Evolutionary conservation across 495 filamentous ascomycete genomes (phyloP).

Genomic region (Xylaria telfairii): DNA sequence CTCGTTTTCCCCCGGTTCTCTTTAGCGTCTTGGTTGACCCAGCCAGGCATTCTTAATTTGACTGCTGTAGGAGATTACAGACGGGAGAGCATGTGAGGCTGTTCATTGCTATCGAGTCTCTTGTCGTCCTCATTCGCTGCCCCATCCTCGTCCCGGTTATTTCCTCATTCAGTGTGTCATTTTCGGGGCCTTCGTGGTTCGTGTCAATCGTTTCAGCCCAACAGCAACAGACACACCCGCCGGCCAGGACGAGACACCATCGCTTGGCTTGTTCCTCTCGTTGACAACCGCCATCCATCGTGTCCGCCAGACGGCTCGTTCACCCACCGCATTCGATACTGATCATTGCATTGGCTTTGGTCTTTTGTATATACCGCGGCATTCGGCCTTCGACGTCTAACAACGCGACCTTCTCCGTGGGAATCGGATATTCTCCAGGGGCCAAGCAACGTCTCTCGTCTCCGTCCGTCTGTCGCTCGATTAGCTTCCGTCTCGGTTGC

Average conservation of each 20-base stretch:
- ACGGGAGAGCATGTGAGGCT: not conserved
- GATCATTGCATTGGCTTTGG: not conserved
- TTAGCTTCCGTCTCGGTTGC: not conserved
- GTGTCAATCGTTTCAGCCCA: slow-evolving; percentile 21
- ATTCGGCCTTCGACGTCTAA: not conserved
- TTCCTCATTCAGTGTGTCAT: not conserved
- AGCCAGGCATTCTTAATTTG: not conserved
- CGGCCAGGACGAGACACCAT: not conserved
- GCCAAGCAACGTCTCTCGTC: not conserved
- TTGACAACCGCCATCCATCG: slow-evolving; percentile 7
- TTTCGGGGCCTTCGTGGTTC: slow-evolving; percentile 5
- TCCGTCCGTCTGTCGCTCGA: not conserved
- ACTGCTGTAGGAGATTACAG: not conserved
- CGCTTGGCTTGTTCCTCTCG: slow-evolving; percentile 18
- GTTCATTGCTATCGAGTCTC: not conserved
- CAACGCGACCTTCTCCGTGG: not conserved
- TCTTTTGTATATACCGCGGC: not conserved
- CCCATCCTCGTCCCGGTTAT: slow-evolving; percentile 1
- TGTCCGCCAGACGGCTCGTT: not conserved
- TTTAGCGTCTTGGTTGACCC: not conserved
- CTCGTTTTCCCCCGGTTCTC: not conserved
- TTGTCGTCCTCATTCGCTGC: not conserved
- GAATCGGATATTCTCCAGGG: not conserved
- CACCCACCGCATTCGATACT: not conserved
- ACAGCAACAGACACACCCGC: not conserved